phyloP scores from a whole-genome alignment of 1,284 basidiomycete species.

The Cryptococcus wingfieldii region DNA sequence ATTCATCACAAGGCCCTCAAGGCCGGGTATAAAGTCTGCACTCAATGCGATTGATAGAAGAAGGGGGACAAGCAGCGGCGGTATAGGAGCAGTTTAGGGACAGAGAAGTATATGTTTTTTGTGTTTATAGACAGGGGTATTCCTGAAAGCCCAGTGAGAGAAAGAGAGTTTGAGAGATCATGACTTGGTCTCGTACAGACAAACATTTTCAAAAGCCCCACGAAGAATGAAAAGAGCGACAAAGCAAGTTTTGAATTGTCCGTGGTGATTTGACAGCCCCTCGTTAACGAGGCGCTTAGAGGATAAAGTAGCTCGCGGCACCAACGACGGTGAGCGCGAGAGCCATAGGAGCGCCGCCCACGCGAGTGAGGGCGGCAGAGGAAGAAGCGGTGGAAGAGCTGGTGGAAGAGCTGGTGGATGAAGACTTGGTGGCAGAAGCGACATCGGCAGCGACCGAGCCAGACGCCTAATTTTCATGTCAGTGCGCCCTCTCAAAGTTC shows the following conservation, averaged over 20 bases:
- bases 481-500: neutral
- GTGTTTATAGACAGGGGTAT: neutral
- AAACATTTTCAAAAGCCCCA: neutral
- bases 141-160: neutral
- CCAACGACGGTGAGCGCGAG: constrained; percentile 23
- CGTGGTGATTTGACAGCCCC: neutral
- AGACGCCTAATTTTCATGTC: neutral
- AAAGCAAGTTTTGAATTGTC: constrained; percentile 1
- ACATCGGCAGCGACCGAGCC: neutral
- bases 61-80: neutral
- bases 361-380: constrained; percentile 2
- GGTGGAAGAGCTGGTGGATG: constrained; percentile 7
- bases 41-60: neutral
- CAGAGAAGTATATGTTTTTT: neutral
- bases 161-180: too few relatives aligned
- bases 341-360: constrained; percentile 9
- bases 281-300: constrained; percentile 11
- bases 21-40: neutral
- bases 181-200: neutral
- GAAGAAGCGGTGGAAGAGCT: constrained; percentile 10
- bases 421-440: constrained; percentile 7
- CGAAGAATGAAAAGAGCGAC: neutral
- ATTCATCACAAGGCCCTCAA: neutral
- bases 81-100: neutral
- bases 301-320: constrained; percentile 22